These are phyloP conservation scores for Tricholoma bakamatsutake DNA, from an alignment of 768 basidiomycete genomes.

Conservation along the genomic window DNA sequence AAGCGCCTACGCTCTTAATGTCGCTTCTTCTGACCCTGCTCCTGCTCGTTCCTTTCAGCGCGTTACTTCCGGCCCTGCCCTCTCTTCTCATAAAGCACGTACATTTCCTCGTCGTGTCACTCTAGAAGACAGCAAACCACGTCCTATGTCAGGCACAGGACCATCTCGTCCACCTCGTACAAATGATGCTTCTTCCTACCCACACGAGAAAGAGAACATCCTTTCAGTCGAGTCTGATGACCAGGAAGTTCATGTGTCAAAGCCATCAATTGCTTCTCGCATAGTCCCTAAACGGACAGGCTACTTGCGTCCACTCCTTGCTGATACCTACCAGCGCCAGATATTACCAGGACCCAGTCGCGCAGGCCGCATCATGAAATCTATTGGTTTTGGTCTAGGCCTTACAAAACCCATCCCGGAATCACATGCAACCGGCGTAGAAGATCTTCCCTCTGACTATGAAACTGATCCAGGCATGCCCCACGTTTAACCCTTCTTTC, in stretches of 20 bases:
- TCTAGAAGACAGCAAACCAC: slow-evolving; percentile 30
- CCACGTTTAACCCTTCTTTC: background rate
- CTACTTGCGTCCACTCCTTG: slow-evolving; percentile 23
- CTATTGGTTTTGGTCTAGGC: slow-evolving; percentile 13
- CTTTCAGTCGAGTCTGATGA: slow-evolving; percentile 28
- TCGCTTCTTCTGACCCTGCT: slow-evolving; percentile 19
- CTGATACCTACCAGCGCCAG: slow-evolving; percentile 30
- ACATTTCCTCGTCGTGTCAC: slow-evolving; percentile 35
- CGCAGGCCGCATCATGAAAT: slow-evolving; percentile 46
- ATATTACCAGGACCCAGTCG: slow-evolving; percentile 40
- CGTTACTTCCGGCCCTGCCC: slow-evolving; percentile 56
- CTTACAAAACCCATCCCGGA: slow-evolving; percentile 9
- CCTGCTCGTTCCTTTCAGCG: slow-evolving; percentile 44
- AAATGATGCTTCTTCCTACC: slow-evolving; percentile 21
- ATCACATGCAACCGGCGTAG: slow-evolving; percentile 35
- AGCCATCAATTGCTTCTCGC: slow-evolving; percentile 17
- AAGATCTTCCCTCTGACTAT: slow-evolving; percentile 16
- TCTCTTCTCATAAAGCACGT: slow-evolving; percentile 29
- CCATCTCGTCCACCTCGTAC: slow-evolving; percentile 10
- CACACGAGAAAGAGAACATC: slow-evolving; percentile 48
- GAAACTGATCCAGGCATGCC: slow-evolving; percentile 37
- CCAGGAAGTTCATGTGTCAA: slow-evolving; percentile 20
- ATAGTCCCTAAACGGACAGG: slow-evolving; percentile 5
- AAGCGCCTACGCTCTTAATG: slow-evolving; percentile 44
- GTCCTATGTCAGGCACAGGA: slow-evolving; percentile 3